Evolutionary conservation across 2,329 filamentous ascomycete genomes (phyloP), one percentile per base, ranked within the genome.

Genomic region (Ramichloridium luteum): DNA sequence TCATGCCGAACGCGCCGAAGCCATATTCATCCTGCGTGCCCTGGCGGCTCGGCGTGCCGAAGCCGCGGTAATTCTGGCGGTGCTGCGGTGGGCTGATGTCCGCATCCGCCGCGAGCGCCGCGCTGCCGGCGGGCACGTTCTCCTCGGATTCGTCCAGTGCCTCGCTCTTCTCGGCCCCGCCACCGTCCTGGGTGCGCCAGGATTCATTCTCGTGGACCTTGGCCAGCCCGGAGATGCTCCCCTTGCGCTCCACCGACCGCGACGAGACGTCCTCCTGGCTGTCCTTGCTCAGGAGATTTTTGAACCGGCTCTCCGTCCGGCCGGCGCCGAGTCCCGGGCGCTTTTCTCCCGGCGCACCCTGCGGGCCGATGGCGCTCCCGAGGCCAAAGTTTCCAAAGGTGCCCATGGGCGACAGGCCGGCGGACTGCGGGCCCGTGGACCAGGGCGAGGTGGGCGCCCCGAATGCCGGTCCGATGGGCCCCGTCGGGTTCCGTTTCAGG

Each of bases 331-430:
- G 72, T 6, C 68, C 67, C 16, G 71, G 52, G 45, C 81, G 75
- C 61, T 90, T 93, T 33, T 93, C 83, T 3, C 68, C 62, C 5
- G 65, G 58, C 16, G 73, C 64, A 16, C 37, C 35, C 18, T 68
- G 65, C 16, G 64, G 60, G 3, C 53, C 57, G n/a, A 28, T 27
- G 31, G 23, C 36, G 28, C 37, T 29, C 9, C 60, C 62, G 31
- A 92, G 57, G n/a, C 80, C 77, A 56, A 96, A 96, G 48, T 77
- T 90, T 8, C 88, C 88, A 58, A 98, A 98, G 13, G 77, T 77
- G 18, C 88, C 85, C 66, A 86, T 80, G 2, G 76, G 73, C 5
- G 77, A 70, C 45, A 81, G 74, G 9, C 73, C 70, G 26, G 77
- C 69, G 30, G 65, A 66, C 33, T 72, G 71, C 13, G 72, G 67